Evolutionary conservation across 176 grass and related monocot species (phyloP), one percentile per base, ranked within the genome.

Genomic region (Bolboschoenus planiculmis): DNA sequence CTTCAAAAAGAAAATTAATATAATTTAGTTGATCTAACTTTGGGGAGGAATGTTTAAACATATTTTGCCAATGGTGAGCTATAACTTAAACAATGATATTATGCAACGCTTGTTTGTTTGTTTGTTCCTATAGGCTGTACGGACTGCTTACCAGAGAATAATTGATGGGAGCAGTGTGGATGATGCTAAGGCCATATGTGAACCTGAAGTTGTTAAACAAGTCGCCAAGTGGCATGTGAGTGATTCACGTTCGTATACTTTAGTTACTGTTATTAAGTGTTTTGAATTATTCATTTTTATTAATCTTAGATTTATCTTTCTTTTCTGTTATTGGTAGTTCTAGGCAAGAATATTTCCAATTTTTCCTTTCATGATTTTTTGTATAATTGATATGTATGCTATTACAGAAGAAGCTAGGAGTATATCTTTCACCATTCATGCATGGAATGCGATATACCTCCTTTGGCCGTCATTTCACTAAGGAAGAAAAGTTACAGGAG

Each of bases 361-460:
- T 60, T 75, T 43, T 30, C 23, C 48, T 65, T 70, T 36, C 18
- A 29, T 71, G 59, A 82, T 78, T 2, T 26, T 30, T 18, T 18
- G 39, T 84, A 54, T 16, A 7, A n/a, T 53, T 86, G 23, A 51
- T 77, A 77, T 53, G 14, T 77, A 10, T 77, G 27, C 6, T 75
- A 42, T 85, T 84, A 11, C 81, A 95, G 92, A 86, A 83, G 58
- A 95, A 86, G 40, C 61, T 95, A 36, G 91, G 59, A 71, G 92
- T 92, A 50, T 92, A 92, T 87, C 88, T 95, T 48, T 88, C 88
- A 80, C 92, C 92, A 68, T 95, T 92, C 78, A 53, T 92, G 59
- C 86, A 95, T 92, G 92, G 92, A 36, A 90, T 83, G 88, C 87
- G 88, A 53, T 95, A 95, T 74, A 95, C 90, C 67, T 95, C 92